Evolutionary conservation across 495 filamentous ascomycete genomes (phyloP).

Genomic region (Acidomyces sp.): DNA sequence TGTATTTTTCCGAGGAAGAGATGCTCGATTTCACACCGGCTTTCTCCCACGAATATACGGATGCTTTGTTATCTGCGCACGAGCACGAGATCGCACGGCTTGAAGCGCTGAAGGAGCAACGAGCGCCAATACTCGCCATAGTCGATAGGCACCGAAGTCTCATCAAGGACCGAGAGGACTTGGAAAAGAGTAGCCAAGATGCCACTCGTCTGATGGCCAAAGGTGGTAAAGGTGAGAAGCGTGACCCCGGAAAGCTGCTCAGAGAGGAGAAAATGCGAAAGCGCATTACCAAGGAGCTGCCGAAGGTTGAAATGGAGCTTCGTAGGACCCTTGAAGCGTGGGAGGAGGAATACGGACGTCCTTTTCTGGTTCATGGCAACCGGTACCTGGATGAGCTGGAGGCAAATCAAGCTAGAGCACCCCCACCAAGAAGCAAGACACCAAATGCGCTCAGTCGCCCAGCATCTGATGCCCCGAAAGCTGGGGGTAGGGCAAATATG

Average conservation of each 20-base stretch:
- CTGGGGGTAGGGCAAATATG: slow-evolving; percentile 5
- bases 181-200: slow-evolving; percentile 80
- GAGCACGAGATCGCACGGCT: slow-evolving; percentile 78
- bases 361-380: slow-evolving; percentile 84
- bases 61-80: slow-evolving; percentile 78
- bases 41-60: slow-evolving; percentile 78
- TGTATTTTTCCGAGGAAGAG: slow-evolving; percentile 94
- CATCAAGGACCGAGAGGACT: slow-evolving; percentile 73
- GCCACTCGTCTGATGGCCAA: slow-evolving; percentile 82
- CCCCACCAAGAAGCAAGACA: slow-evolving; percentile 63
- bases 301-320: slow-evolving; percentile 75
- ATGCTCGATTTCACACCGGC: slow-evolving; percentile 95
- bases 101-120: slow-evolving; percentile 73
- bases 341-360: slow-evolving; percentile 87
- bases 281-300: slow-evolving; percentile 85
- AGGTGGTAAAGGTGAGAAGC: slow-evolving; percentile 75
- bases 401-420: slow-evolving; percentile 46
- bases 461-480: slow-evolving; percentile 17
- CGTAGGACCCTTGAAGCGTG: slow-evolving; percentile 68
- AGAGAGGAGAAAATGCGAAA: slow-evolving; percentile 98
- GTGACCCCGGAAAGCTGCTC: slow-evolving; percentile 87
- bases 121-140: slow-evolving; percentile 65
- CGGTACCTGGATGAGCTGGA: slow-evolving; percentile 72
- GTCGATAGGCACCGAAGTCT: slow-evolving; percentile 76
- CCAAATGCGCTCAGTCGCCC: slow-evolving; percentile 39